phyloP scores from a whole-genome alignment of 495 filamentous ascomycete genomes.

The Neurospora cerealis region DNA sequence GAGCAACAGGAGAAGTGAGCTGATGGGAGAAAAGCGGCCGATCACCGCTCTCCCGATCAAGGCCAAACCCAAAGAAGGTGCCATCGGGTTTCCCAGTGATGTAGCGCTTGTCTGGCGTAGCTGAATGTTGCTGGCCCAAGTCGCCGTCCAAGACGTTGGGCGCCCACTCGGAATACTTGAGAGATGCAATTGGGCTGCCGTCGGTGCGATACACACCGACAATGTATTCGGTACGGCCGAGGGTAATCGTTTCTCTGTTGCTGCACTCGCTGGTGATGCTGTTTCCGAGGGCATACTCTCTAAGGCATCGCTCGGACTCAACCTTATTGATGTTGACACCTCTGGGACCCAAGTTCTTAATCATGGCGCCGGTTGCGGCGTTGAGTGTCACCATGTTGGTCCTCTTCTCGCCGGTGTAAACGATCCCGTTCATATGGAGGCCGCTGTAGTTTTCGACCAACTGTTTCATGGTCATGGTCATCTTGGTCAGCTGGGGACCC shows the following conservation, averaged over 20 bases:
- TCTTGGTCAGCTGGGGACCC: conserved; percentile 66
- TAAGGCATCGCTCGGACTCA: conserved; percentile 45
- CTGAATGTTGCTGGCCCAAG: conserved; percentile 68
- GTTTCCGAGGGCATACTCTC: conserved; percentile 51
- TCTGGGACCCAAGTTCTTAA: conserved; percentile 39
- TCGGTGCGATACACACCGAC: conserved; percentile 72
- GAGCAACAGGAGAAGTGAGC: conserved; percentile 72
- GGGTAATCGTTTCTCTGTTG: conserved; percentile 58
- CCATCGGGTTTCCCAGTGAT: conserved; percentile 83
- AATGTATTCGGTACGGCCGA: conserved; percentile 80
- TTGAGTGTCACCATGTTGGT: conserved; percentile 82
- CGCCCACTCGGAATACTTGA: conserved; percentile 92
- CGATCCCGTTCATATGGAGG: conserved; percentile 59
- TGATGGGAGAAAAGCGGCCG: conserved; percentile 45
- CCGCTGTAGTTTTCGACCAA: conserved; percentile 62
- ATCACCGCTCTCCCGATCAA: conserved; percentile 32
- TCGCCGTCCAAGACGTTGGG: conserved; percentile 88
- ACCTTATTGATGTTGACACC: conserved; percentile 33
- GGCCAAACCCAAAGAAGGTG: conserved; percentile 71
- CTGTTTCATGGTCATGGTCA: conserved; percentile 73
- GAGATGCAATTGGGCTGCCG: conserved; percentile 69
- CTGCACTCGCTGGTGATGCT: conserved; percentile 62
- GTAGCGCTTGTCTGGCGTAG: conserved; percentile 78
- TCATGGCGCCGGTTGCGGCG: conserved; percentile 67
- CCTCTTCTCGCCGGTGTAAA: conserved; percentile 87